Evolutionary conservation across 1,284 basidiomycete genomes (phyloP).

Genomic region (Apiotrichum porosum): DNA sequence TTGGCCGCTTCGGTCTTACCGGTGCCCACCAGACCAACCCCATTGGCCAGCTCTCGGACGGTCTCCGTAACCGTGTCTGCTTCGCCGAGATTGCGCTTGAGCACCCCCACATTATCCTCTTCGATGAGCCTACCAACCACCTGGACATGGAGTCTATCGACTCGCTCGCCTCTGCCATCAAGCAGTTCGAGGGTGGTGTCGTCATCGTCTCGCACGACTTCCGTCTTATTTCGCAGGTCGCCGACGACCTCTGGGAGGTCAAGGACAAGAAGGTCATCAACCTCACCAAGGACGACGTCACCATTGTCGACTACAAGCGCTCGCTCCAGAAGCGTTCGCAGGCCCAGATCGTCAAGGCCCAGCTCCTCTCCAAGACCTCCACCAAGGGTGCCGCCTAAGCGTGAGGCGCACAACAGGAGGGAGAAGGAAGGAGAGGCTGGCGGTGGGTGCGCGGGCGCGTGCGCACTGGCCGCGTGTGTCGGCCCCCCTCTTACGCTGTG

Average conservation of each 20-base stretch:
- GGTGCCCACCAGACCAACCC: constrained; percentile 89
- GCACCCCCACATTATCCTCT: constrained; percentile 80
- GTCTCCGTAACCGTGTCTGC: constrained; percentile 75
- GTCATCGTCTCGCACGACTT: constrained; percentile 98
- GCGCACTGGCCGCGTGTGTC: too few relatives aligned
- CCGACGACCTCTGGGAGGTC: constrained; percentile 98
- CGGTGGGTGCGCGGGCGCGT: neutral
- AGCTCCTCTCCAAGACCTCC: constrained; percentile 74
- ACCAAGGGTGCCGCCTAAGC: constrained; percentile 47
- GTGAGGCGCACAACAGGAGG: neutral
- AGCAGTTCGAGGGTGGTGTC: constrained; percentile 94
- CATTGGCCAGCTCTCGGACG: constrained; percentile 92
- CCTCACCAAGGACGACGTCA: constrained; percentile 80
- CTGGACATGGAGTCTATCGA: constrained; percentile 75
- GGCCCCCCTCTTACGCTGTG: too few relatives aligned
- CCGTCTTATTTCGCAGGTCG: constrained; percentile 91
- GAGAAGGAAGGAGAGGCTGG: neutral
- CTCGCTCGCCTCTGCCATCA: constrained; percentile 88
- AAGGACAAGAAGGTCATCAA: constrained; percentile 91
- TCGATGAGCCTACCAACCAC: constrained; percentile 61
- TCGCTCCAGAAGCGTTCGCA: constrained; percentile 47
- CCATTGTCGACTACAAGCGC: constrained; percentile 86
- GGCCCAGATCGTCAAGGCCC: constrained; percentile 78
- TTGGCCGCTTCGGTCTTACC: constrained; percentile 92
- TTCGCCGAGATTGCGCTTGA: constrained; percentile 71